Evolutionary conservation across 768 basidiomycete species (phyloP).

Genomic region (Tylopilus rubrobrunneus): DNA sequence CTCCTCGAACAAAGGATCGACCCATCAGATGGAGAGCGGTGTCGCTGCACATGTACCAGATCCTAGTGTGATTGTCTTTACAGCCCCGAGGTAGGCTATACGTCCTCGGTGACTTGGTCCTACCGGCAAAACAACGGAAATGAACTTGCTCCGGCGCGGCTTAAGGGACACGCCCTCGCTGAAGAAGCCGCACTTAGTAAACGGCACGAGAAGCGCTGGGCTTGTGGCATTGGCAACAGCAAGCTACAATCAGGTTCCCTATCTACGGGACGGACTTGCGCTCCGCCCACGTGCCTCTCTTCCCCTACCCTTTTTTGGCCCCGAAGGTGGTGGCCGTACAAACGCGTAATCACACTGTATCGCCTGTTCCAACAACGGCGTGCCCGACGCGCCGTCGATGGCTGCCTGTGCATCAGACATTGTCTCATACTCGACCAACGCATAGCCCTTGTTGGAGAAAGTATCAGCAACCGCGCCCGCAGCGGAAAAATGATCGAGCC

Average conservation of each 20-base stretch:
- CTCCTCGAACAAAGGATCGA: no score
- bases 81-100: background rate
- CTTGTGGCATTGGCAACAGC: background rate
- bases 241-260: conserved; percentile 14
- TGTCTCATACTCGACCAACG: conserved; percentile 95
- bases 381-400: conserved; percentile 85
- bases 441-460: conserved; percentile 78
- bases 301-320: conserved; percentile 71
- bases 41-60: background rate
- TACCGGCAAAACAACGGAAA: conserved; percentile 16
- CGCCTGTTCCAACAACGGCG: conserved; percentile 77
- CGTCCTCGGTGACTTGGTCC: background rate
- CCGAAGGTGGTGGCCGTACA: conserved; percentile 77
- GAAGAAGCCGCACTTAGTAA: no score
- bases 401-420: conserved; percentile 92
- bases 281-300: conserved; percentile 66
- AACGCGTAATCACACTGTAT: conserved; percentile 93
- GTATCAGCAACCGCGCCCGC: background rate
- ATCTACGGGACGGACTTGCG: conserved; percentile 72
- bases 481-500: background rate
- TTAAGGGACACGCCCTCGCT: background rate
- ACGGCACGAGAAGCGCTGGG: background rate
- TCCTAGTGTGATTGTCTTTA: background rate
- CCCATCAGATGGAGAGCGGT: background rate
- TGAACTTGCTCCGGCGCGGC: background rate